Evolutionary conservation across 305 asterid genomes (phyloP), one percentile per base, ranked within the genome.

Genomic region (Petunia hybrid): DNA sequence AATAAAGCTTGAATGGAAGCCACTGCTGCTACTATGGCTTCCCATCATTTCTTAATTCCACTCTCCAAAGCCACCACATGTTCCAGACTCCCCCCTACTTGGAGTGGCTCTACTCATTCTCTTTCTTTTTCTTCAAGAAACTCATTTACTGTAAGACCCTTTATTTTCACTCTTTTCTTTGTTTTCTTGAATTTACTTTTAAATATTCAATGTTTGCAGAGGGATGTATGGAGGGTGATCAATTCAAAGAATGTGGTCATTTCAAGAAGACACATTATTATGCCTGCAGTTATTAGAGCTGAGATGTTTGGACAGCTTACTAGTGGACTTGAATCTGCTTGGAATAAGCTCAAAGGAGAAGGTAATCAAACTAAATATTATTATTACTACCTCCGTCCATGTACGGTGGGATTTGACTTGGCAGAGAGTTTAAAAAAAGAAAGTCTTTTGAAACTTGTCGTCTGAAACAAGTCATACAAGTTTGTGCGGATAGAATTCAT

Each of bases 341-440:
- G 98, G 99, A 93, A 84, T 91, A 94, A 94, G 93, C 98, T 96
- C 87, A 96, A 93, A 88, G 99, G 97, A 83, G 98, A 91, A 96
- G 99, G 99, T 94, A 41, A n/a, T n/a, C n/a, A n/a, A n/a, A n/a
- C n/a, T n/a, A n/a, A n/a, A n/a, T n/a, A n/a, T n/a, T n/a, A 59
- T 5, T 78, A 1, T 76, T 64, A 31, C 31, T 69, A 40, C 6
- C 3, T 39, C 0, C 39, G 6, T 55, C 38, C 36, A 22, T 22
- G 31, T 22, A 22, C 31, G 31, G 31, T 22, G 31, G 31, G 31
- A 22, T 22, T 22, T 22, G 31, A 22, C 31, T 22, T 22, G 31
- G 31, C 31, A 22, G 31, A 22, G 31, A 22, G 31, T 22, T 22
- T 22, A 22, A 22, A 22, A 22, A 22, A 22, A 22, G 31, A 22